These are phyloP conservation scores for Solanum pimpinellifolium DNA, from an alignment of 257 asterid genomes.

Conservation along the genomic window DNA sequence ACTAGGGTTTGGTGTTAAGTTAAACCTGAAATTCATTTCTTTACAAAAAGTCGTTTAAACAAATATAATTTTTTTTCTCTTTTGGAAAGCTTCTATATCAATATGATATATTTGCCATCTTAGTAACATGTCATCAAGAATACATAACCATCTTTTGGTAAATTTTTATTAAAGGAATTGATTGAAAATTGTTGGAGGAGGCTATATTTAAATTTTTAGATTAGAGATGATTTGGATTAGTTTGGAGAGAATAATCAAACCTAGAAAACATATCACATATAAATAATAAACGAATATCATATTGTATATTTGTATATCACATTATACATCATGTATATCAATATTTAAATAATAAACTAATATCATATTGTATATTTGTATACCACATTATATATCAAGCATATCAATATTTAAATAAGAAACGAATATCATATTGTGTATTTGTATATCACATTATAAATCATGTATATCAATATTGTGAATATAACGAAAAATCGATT, in stretches of 20 bases:
- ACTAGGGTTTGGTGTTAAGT: not conserved
- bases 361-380: not conserved
- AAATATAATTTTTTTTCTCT: no score
- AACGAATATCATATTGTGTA: not conserved
- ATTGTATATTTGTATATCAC: not conserved
- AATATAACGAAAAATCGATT: not conserved
- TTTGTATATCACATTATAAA: not conserved
- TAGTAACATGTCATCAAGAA: not conserved
- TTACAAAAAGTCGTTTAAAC: fast-evolving
- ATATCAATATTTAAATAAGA: not conserved
- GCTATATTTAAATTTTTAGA: not conserved
- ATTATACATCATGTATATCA: not conserved
- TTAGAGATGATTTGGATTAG: not conserved
- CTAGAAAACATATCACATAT: not conserved
- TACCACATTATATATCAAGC: not conserved
- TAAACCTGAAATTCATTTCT: not conserved
- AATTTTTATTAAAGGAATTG: not conserved
- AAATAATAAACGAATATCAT: not conserved
- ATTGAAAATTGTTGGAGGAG: not conserved
- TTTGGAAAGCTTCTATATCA: not conserved
- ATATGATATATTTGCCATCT: not conserved
- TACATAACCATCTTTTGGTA: not conserved
- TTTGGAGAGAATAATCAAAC: not conserved
- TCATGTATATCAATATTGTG: not conserved
- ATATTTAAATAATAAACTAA: not conserved